Conservation (phyloP, 2,329 filamentous ascomycete species). For the Capronia coronata region DNA sequence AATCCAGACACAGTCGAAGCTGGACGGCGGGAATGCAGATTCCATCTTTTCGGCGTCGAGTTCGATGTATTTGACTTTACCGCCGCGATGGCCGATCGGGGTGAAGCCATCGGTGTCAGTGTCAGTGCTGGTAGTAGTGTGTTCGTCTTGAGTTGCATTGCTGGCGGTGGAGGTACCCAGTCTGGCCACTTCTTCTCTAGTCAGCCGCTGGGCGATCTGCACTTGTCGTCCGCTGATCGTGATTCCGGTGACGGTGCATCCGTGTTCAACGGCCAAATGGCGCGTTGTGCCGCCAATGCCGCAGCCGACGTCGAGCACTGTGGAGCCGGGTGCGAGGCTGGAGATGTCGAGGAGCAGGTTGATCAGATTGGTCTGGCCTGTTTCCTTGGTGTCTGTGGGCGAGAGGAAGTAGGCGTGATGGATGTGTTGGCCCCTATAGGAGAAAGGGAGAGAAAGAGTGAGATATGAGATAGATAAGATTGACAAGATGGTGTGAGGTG, state of each 20-base stretch:
- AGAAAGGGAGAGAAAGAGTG: neutral
- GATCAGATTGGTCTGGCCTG: conserved; percentile 53
- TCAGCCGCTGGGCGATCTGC: conserved; percentile 51
- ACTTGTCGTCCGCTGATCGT: conserved; percentile 57
- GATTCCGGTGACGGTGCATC: conserved; percentile 52
- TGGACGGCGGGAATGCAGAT: conserved; percentile 41
- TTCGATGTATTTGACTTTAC: conserved; percentile 51
- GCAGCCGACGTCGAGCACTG: conserved; percentile 55
- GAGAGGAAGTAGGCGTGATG: conserved; percentile 57
- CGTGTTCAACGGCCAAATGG: conserved; percentile 48
- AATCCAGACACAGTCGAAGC: conserved; percentile 56
- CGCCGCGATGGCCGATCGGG: conserved; percentile 35
- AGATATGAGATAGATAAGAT: conserved; percentile 3
- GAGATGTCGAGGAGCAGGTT: conserved; percentile 49
- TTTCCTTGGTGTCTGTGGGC: conserved; percentile 49
- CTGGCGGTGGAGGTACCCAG: neutral
- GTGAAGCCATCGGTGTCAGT: conserved; percentile 35
- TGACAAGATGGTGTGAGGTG: no score
- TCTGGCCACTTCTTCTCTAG: conserved; percentile 31
- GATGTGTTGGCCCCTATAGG: conserved; percentile 54
- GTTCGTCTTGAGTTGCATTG: neutral
- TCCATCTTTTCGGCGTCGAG: conserved; percentile 58
- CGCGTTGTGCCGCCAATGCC: conserved; percentile 56
- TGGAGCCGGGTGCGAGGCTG: conserved; percentile 32
- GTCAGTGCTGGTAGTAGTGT: neutral